phyloP scores from a whole-genome alignment of 140 eudicot genomes.

The Stevia rebaudiana region DNA sequence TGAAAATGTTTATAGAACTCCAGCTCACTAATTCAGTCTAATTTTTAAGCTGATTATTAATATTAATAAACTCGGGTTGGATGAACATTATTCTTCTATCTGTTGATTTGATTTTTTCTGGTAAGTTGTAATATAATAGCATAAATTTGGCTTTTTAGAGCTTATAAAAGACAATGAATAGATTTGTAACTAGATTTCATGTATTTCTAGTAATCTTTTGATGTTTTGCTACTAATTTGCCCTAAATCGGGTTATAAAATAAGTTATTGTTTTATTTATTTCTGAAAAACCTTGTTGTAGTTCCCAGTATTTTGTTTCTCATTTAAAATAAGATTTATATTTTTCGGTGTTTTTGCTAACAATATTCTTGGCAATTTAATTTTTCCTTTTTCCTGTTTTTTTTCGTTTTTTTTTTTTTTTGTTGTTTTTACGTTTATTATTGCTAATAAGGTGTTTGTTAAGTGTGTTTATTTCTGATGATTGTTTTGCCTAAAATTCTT shows the following conservation, averaged over 20 bases:
- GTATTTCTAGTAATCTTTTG: slow-evolving; percentile 13
- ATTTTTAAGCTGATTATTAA: neutral
- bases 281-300: too few relatives aligned
- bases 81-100: slow-evolving; percentile 8
- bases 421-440: too few relatives aligned
- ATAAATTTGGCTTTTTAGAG: slow-evolving; percentile 21
- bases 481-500: too few relatives aligned
- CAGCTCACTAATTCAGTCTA: slow-evolving; percentile 13
- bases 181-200: slow-evolving; percentile 24
- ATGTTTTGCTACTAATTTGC: slow-evolving; percentile 5
- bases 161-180: slow-evolving; percentile 14
- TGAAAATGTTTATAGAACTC: slow-evolving; percentile 16
- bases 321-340: too few relatives aligned
- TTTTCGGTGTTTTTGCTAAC: too few relatives aligned
- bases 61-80: slow-evolving; percentile 1
- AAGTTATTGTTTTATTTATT: too few relatives aligned
- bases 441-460: too few relatives aligned
- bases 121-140: slow-evolving; percentile 25
- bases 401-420: too few relatives aligned
- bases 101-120: slow-evolving; percentile 7
- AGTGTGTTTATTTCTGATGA: too few relatives aligned
- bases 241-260: neutral
- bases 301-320: too few relatives aligned
- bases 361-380: too few relatives aligned
- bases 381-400: too few relatives aligned